Base-by-base conservation (phyloP, 1,284 basidiomycete species). In the Ustilago tritici region DNA sequence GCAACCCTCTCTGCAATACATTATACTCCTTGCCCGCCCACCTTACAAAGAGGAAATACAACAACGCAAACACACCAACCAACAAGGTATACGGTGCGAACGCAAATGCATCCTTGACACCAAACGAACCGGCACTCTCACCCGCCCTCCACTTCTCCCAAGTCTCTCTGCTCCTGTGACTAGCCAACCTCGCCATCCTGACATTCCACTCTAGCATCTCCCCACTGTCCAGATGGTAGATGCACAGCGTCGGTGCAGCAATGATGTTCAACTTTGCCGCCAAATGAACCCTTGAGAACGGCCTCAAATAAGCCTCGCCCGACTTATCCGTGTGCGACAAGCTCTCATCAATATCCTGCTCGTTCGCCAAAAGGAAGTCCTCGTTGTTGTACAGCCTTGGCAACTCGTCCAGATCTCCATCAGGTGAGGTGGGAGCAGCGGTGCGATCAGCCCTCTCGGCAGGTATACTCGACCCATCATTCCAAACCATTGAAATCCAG, bases 231-330 rank as follows among this genome's bases (percentile, higher is more conserved):
- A 85, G 14, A 59, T 87, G 85, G 65, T 87, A 87, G 14, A 87
- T 83, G 56, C 79, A 82, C 9, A 87, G 57, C 15, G 83, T 83
- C 1, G 85, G 85, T 9, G 87, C 84, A 8, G 84, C 82, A 23
- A 87, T 79, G 17, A 87, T 82, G 61, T 82, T 79, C 58, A 86
- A 80, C 61, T 86, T 87, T 34, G 81, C 77, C 1, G 87, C 86
- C 23, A 87, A 79, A 70, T 85, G 82, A 10, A 87, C 87, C n/a
- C 87, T 76, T 43, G 81, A 83, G 60, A 84, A 87, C 7, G 87
- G 87, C 0, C 87, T 77, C 4, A 86, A 73, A 70, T 87, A 87
- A 4, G 84, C 82, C 11, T 76, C 72, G 34, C 85, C 84, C 1
- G 64, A 49, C 8, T 80, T 76, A 64, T 86, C 85, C 0, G 78